Evolutionary conservation across 2,329 filamentous ascomycete species (phyloP).

Genomic region (Aspergillus brunneoviolaceus): DNA sequence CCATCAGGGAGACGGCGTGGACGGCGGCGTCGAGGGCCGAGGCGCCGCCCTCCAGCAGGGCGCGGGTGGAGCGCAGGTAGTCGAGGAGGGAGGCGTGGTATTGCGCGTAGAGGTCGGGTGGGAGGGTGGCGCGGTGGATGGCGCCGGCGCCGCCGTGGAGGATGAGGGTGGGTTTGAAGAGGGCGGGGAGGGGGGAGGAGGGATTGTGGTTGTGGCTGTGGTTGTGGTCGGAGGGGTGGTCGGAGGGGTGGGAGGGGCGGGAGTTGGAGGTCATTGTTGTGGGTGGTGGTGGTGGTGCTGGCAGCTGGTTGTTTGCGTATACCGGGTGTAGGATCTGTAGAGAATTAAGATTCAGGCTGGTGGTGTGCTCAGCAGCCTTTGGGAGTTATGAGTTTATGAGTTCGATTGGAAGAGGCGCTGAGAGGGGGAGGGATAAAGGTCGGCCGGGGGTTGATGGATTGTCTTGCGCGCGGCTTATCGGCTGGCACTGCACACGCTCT

Average conservation of each 20-base stretch:
- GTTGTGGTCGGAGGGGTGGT: too few relatives aligned
- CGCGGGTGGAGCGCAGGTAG: slow-evolving; percentile 55
- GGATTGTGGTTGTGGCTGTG: too few relatives aligned
- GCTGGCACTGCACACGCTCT: background rate
- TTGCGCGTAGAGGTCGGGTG: slow-evolving; percentile 56
- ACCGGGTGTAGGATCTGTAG: too few relatives aligned
- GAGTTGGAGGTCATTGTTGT: background rate
- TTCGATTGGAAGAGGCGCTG: too few relatives aligned
- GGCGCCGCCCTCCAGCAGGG: slow-evolving; percentile 45
- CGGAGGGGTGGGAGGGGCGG: too few relatives aligned
- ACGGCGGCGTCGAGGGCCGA: slow-evolving; percentile 72
- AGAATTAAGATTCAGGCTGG: too few relatives aligned
- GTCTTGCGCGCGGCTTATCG: too few relatives aligned
- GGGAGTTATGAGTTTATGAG: too few relatives aligned
- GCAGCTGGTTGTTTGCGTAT: background rate
- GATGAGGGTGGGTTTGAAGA: slow-evolving; percentile 59
- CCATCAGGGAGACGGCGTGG: slow-evolving; percentile 71
- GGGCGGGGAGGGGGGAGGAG: background rate
- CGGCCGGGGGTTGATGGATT: too few relatives aligned
- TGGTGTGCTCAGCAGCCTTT: too few relatives aligned
- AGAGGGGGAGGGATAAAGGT: too few relatives aligned
- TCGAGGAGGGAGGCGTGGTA: slow-evolving; percentile 62
- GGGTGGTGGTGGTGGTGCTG: background rate
- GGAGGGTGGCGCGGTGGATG: slow-evolving; percentile 60
- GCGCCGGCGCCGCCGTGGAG: slow-evolving; percentile 74